phyloP scores from a whole-genome alignment of 2,329 filamentous ascomycete species.

The Cytospora chrysosperma region DNA sequence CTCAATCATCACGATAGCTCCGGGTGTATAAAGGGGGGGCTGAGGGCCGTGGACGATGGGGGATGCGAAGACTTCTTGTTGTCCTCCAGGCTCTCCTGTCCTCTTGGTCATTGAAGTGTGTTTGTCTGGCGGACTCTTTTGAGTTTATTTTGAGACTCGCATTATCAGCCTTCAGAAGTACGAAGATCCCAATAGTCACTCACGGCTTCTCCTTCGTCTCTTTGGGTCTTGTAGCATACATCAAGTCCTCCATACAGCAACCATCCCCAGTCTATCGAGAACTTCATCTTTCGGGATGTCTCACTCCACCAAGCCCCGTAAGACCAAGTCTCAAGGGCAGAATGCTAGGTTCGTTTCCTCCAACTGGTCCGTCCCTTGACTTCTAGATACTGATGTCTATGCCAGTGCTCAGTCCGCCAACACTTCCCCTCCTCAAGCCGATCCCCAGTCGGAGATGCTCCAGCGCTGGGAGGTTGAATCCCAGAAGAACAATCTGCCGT shows the following conservation, averaged over 20 bases:
- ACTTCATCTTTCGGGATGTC: constrained; percentile 14
- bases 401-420: background rate
- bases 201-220: background rate
- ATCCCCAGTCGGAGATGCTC: constrained; percentile 19
- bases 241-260: background rate
- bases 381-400: background rate
- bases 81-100: background rate
- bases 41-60: background rate
- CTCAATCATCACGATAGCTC: constrained; percentile 4
- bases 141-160: background rate
- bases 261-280: background rate
- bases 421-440: background rate
- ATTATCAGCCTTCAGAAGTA: background rate
- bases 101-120: constrained; percentile 4
- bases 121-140: constrained; percentile 4
- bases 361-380: background rate
- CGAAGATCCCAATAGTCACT: background rate
- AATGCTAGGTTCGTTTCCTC: constrained; percentile 4
- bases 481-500: constrained; percentile 9
- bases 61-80: background rate
- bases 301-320: constrained; percentile 13
- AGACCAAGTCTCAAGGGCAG: constrained; percentile 4
- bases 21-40: background rate
- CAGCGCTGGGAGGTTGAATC: constrained; percentile 19
- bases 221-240: background rate